Conservation (phyloP, 176 grass and related monocot species). For the Poa pratensis region DNA sequence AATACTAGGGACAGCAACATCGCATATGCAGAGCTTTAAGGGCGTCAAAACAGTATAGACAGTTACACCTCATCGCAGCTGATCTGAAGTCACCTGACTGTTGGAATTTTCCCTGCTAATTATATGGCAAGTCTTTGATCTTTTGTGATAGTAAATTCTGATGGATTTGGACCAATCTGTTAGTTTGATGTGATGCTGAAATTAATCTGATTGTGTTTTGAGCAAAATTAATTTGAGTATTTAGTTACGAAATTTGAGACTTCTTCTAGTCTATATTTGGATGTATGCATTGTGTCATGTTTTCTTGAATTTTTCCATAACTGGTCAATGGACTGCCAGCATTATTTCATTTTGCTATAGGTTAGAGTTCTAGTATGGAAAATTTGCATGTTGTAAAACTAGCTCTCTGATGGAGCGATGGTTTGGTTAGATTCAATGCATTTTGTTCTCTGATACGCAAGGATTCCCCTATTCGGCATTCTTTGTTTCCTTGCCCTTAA, state of each 20-base stretch:
- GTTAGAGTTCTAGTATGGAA: neutral
- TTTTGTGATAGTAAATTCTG: neutral
- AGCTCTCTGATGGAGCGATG: neutral
- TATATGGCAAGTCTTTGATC: neutral
- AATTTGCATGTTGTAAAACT: neutral
- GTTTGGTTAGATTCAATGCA: constrained; percentile 6
- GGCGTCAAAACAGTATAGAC: neutral
- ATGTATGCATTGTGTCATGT: neutral
- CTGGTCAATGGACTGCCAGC: neutral
- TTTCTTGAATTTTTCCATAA: neutral
- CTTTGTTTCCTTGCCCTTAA: neutral
- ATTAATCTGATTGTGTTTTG: neutral
- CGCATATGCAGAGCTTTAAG: neutral
- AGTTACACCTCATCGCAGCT: neutral
- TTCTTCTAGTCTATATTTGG: neutral
- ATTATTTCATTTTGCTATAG: neutral
- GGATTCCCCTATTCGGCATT: constrained; percentile 5
- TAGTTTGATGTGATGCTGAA: constrained; percentile 7
- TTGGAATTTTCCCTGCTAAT: neutral
- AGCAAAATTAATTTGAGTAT: neutral
- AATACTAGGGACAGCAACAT: neutral
- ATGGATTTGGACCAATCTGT: neutral
- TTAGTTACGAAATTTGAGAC: neutral
- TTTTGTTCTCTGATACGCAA: neutral
- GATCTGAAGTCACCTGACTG: neutral